Evolutionary conservation across 139 green algal genomes (phyloP).

Genomic region (Mesotaenium endlicherianum): DNA sequence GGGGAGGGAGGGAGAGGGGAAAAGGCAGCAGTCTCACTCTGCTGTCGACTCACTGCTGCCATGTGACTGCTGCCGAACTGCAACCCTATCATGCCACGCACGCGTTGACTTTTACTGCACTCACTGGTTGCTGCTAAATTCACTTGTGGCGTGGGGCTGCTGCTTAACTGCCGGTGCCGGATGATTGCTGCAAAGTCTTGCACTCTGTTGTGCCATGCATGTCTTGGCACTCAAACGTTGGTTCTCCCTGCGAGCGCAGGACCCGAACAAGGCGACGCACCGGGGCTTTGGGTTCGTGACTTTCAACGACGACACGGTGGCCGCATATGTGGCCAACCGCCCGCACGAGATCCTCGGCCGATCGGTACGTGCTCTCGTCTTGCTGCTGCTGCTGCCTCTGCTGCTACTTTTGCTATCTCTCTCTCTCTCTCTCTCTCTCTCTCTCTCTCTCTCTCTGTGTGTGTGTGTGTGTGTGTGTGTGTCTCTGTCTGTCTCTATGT

Average conservation of each 20-base stretch:
- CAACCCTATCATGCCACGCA: background rate
- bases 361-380: constrained; percentile 3
- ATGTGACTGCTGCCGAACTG: no score
- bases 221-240: background rate
- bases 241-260: no score
- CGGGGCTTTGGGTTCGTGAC: constrained; percentile 43
- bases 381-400: background rate
- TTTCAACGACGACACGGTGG: constrained; percentile 32
- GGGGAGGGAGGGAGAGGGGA: background rate
- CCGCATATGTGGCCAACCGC: constrained; percentile 18
- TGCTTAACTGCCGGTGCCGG: no score
- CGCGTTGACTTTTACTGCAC: background rate
- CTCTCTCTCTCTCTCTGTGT: background rate
- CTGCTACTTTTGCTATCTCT: background rate
- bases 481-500: background rate
- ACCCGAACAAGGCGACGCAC: constrained; percentile 27
- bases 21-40: no score
- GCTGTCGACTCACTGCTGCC: no score
- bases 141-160: no score
- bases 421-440: background rate
- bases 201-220: background rate
- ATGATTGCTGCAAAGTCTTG: no score
- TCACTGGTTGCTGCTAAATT: background rate
- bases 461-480: background rate
- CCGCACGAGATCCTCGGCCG: constrained; percentile 12